Evolutionary conservation across 306 rosid species (phyloP), one percentile per base, ranked within the genome.

Genomic region (Delonix regia): DNA sequence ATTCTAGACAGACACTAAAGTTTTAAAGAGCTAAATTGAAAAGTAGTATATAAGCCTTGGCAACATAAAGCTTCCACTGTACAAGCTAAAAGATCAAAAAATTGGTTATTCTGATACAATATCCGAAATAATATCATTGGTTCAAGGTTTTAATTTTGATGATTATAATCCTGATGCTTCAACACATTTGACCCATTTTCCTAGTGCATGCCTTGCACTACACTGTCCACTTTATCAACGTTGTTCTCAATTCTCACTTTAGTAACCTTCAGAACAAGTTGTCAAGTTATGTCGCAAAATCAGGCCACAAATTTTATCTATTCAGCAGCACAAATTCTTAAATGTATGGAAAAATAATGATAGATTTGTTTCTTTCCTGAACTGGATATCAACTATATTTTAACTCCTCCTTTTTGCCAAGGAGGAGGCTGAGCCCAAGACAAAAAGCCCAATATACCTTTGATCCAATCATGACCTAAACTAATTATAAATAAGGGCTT

Each of bases 171-270:
- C 59, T 47, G 53, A 57, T 24, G 41, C 57, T 39, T 49, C 49
- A 60, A 48, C 59, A 48, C 39, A 81, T 41, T 52, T 19, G 71
- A 62, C 51, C 41, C 7, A 18, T 12, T 27, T 49, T 33, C 52
- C 38, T 27, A 48, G 28, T 30, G 71, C 62, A 64, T 60, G 34
- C 73, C 80, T 47, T 9, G 66, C 45, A 39, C 15, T 27, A 52
- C 9, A 6, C 33, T n/a, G 42, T 39, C 63, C 64, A 34, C 74
- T 66, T 66, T 63, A 53, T 59, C 39, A 41, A 56, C 38, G 53
- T 77, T 77, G 56, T 72, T 84, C 73, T 39, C 59, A 72, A 52
- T 64, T 82, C 71, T 42, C n/a, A 11, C 8, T 75, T 80, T 59
- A 71, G 52, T 34, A 80, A 66, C 14, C 22, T 44, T 52, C 22